These are phyloP conservation scores for Ceratobasidium sp. DNA, from an alignment of 1,284 basidiomycete species.

Conservation along the genomic window DNA sequence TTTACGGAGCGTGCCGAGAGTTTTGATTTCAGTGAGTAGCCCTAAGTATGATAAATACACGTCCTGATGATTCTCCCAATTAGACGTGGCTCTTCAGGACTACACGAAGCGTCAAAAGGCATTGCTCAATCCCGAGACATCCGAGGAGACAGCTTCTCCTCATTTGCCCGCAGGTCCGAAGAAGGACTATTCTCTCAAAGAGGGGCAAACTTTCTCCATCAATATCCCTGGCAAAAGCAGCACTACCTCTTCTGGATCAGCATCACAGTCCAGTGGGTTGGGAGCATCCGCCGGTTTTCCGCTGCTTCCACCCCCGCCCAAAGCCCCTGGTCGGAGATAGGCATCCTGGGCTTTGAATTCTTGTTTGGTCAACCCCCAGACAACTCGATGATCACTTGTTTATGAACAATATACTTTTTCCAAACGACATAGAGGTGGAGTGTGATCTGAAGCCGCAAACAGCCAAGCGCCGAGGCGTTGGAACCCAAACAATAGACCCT, in stretches of 20 bases:
- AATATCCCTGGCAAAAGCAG: constrained; percentile 75
- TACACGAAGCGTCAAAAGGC: constrained; percentile 84
- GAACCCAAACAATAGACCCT: constrained; percentile 31
- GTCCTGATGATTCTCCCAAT: constrained; percentile 3
- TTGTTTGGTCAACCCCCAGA: neutral
- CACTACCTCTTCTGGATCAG: constrained; percentile 24
- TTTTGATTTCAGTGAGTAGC: constrained; percentile 87
- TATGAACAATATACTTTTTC: constrained; percentile 4
- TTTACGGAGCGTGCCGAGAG: constrained; percentile 91
- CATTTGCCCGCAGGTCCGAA: constrained; percentile 80
- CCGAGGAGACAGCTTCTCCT: constrained; percentile 57
- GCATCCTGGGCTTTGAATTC: neutral
- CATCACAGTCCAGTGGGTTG: constrained; percentile 19
- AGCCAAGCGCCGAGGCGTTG: neutral
- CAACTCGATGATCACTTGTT: neutral
- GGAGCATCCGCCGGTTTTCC: constrained; percentile 27
- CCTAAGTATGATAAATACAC: neutral
- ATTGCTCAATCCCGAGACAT: constrained; percentile 62
- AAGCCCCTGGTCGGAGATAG: constrained; percentile 42
- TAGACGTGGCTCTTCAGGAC: constrained; percentile 94
- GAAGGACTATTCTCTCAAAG: constrained; percentile 95
- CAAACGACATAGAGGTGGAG: neutral
- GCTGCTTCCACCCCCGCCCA: constrained; percentile 42
- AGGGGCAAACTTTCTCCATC: constrained; percentile 96
- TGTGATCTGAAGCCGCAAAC: neutral